A percentile compares a stretch with the other conserved stretches of the same genome.
phyloP scores from a whole-genome alignment of 2,329 filamentous ascomycete species.

The Hyphodiscus sp. region DNA sequence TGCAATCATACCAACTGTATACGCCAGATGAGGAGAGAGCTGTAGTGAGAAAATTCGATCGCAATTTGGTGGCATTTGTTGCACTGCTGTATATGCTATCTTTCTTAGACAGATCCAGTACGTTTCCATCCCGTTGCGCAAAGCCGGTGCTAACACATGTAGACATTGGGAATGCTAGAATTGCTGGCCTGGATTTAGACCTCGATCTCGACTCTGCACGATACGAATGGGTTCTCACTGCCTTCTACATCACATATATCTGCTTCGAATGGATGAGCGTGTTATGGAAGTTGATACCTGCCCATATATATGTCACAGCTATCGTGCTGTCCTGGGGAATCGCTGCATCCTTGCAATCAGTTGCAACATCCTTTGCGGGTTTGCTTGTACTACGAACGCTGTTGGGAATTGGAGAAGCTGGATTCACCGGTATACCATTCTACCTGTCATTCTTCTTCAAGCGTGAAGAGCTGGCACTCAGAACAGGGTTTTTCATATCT shows the following conservation, averaged over 20 bases:
- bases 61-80: slow-evolving; percentile 71
- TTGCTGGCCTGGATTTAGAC: slow-evolving; percentile 58
- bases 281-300: slow-evolving; percentile 53
- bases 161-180: slow-evolving; percentile 58
- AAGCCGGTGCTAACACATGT: slow-evolving; percentile 2
- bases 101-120: slow-evolving; percentile 82
- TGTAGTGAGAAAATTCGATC: slow-evolving; percentile 71
- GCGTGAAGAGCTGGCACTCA: slow-evolving; percentile 69
- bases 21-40: slow-evolving; percentile 64
- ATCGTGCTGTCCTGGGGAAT: slow-evolving; percentile 76
- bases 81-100: slow-evolving; percentile 77
- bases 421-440: slow-evolving; percentile 57
- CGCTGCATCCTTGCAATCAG: slow-evolving; percentile 65
- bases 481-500: slow-evolving; percentile 82
- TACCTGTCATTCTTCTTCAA: slow-evolving; percentile 61
- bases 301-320: slow-evolving; percentile 51
- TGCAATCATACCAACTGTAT: slow-evolving; percentile 45
- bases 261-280: slow-evolving; percentile 59
- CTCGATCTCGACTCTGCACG: slow-evolving; percentile 43
- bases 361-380: slow-evolving; percentile 56
- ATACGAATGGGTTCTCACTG: slow-evolving; percentile 55
- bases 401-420: slow-evolving; percentile 58
- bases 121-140: slow-evolving; percentile 18
- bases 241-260: slow-evolving; percentile 60
- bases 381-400: slow-evolving; percentile 49